Evolutionary conservation across 2,329 filamentous ascomycete species (phyloP), one percentile per base, ranked within the genome.

Genomic region (Penicillium olsonii): DNA sequence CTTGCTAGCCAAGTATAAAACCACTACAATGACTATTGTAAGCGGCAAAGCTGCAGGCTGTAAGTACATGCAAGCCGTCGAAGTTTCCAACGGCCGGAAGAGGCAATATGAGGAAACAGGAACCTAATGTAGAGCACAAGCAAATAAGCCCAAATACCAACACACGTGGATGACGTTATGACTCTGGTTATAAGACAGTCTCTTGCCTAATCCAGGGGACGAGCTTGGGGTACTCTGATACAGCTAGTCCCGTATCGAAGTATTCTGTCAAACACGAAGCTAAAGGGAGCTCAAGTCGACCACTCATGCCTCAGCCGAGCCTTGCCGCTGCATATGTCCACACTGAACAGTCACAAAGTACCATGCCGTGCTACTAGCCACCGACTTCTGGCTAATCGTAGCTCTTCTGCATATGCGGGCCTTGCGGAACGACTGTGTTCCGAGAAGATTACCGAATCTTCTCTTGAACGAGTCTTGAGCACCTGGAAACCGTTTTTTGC

Each of bases 81-180:
- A 50, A 45, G 37, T 42, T 50, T 50, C 29, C 22, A 50, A 44
- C 39, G 19, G 15, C 48, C 34, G 20, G 14, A 52, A 48, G n/a
- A 49, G 45, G 43, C 33, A 52, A 45, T 2, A 24, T 37, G 19
- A 46, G 33, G 18, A 53, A 20, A 45, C 35, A 37, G 41, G 35
- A 27, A 45, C 15, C 7, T 17, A 39, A 35, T 35, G 26, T 24
- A 48, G 10, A 34, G 26, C 20, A 48, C 27, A 27, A 34, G 31
- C 35, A 55, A 46, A 53, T 45, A 53, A 43, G 27, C 29, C 48
- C 39, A 26, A 43, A 46, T 27, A 42, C 38, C 31, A 48, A 45
- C 41, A 55, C 54, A 58, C 59, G 56, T 62, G 58, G 59, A 53
- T 53, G 42, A 50, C 39, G 20, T 42, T 44, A 34, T 48, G 24